Base-by-base conservation (phyloP, 169 alveolate genomes). In the Plasmodium cynomolgi region DNA sequence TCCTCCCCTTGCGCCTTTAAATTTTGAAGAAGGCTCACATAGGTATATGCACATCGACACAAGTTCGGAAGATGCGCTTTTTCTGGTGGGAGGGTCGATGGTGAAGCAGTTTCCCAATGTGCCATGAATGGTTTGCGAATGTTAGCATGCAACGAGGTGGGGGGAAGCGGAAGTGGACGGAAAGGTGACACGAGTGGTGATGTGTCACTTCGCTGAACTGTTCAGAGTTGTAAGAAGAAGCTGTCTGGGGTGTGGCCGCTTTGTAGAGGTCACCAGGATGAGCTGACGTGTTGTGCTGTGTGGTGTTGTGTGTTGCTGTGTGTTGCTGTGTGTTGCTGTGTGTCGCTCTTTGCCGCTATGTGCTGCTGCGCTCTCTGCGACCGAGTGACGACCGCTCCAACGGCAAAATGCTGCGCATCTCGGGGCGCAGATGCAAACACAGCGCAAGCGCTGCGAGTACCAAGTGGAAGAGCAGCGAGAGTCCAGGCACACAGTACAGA, bases 401-500 rank as follows among this genome's bases (percentile, higher is more conserved):
- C 33, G 1, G n/a, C 37, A 68, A 68, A 68, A 68, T 68, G 77
- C 77, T 68, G 41, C 77, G 77, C 7, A 26, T 68, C 37, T 68
- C 71, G 11, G 72, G 29, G 54, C 29, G 47, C 29, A 90, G 90
- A 31, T 74, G 34, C 56, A 80, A 80, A 79, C 41, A 54, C 11
- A 74, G 62, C 34, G 56, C 39, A 39, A 54, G 71, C 31, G 81
- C 29, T 29, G 44, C 20, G 23, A 37, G 41, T n/a, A 68, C 17
- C 29, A 34, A 33, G 54, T 41, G 41, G 15, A 68, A 26, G 15
- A 50, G 47, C 37, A 41, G 26, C 15, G 84, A 72, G 13, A 68
- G 37, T 9, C 41, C 31, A 68, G 41, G 31, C 9, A 34, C 68
- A 50, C 75, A 91, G n/a, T 82, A 58, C 62, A 91, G 62, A 91